Evolutionary conservation across 768 basidiomycete genomes (phyloP), one percentile per base, ranked within the genome.

Genomic region (Pholiota microspora): DNA sequence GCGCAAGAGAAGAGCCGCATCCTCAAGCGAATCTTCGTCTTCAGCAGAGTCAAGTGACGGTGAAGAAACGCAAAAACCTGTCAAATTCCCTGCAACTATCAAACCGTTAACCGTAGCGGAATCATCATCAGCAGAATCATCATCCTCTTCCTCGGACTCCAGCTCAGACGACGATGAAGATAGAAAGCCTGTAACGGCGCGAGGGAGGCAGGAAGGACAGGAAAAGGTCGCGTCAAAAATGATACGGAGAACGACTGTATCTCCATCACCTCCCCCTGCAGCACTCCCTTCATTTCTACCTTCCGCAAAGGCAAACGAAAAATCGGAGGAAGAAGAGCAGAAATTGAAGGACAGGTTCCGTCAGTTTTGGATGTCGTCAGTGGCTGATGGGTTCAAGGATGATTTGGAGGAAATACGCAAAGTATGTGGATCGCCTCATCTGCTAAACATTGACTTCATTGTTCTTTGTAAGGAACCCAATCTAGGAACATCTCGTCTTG

Each of bases 351-450:
- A 82, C 29, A 81, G 76, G 40, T 94, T 94, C 67, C 74, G 86
- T 52, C 85, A 86, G 67, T 93, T 94, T 64, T 94, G 92, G 92
- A 92, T 94, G 90, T 72, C 82, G 2, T 83, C 86, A 0, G 79
- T 93, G 6, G 88, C 85, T 1, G 89, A 92, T 65, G 90, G 83
- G 9, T 94, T 94, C 70, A 82, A 81, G 58, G 85, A 88, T 44
- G 92, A 94, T 67, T 73, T 94, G n/a, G 89, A 92, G 62, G 79
- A 85, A 62, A 85, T 94, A 62, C 83, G 86, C 28, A 89, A 92
- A 78, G 92, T 89, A 49, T 34, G 78, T 68, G 12, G 15, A n/a
- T 44, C 42, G 12, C 23, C 42, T 38, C 15, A 28, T 36, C 16
- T 10, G 8, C n/a, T 31, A 36, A 35, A 24, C 9, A 2, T 18